Base-by-base conservation (phyloP, 805 yeast species). In the Sungouiella blattae region DNA sequence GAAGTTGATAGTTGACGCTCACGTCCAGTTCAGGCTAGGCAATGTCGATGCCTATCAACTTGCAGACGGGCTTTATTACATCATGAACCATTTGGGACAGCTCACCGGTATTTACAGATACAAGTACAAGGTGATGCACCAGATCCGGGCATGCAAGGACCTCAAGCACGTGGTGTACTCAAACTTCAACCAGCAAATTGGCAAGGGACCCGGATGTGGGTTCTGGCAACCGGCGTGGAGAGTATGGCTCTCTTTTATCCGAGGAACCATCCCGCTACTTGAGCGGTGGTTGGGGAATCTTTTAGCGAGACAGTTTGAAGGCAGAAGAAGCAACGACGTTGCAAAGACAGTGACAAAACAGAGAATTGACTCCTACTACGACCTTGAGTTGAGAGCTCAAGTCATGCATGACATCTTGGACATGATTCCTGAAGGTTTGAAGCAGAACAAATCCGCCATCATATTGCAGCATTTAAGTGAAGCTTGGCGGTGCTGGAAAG, bases 401-500 rank as follows among this genome's bases (percentile, higher is more conserved):
- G 98, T 93, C 0, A 78, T 93, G 86, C 88, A 87, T 52, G 98
- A 93, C 55, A 91, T 93, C 31, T 64, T 93, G 40, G 99, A 93
- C 55, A 88, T 88, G 96, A 88, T 93, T 30, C 98, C 98, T 0
- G 96, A 87, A 43, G 95, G 95, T 1, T 73, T 93, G 41, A 83
- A 86, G 50, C 93, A 87, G 52, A 84, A 77, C 44, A 89, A 87
- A 55, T 79, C 96, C 1, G 83, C 84, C 50, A 80, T 95, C 0
- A 83, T 93, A 35, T 60, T 93, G 31, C 98, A 93, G 52, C 99
- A 93, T 60, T 69, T 93, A 39, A 85, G 95, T 54, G 98, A 93
- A 58, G 98, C 98, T 0, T 93, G 99, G 99, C 70, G 98, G 57
- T 93, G 98, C 58, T 93, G 99, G 99, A 93, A 93, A 58, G 98